Conservation (phyloP, 305 asterid species). For the Solanum chacoense region DNA sequence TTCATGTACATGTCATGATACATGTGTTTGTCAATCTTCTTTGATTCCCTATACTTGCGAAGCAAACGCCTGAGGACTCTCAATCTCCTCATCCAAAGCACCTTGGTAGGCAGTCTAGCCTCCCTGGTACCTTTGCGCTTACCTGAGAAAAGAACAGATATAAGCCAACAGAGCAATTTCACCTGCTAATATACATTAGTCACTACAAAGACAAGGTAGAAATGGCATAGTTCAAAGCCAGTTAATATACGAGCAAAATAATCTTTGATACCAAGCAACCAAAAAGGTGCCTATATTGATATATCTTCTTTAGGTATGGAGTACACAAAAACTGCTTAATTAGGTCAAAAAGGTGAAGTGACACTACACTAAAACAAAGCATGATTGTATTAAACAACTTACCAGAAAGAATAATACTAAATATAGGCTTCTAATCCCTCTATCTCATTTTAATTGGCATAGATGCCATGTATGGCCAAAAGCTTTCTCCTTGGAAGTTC, state of each 20-base stretch:
- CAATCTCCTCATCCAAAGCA: conserved; percentile 95
- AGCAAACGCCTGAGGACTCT: conserved; percentile 84
- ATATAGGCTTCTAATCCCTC: not conserved
- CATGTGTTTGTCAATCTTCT: conserved; percentile 94
- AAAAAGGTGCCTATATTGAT: not conserved
- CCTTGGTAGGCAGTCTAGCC: conserved; percentile 83
- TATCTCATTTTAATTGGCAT: not conserved
- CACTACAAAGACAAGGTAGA: not conserved
- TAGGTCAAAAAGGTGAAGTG: not conserved
- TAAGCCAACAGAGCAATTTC: not conserved
- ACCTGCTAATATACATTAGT: not conserved
- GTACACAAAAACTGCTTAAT: not conserved
- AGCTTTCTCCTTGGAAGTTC: not conserved
- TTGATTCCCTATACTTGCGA: conserved; percentile 79
- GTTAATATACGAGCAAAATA: not conserved
- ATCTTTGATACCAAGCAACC: not conserved
- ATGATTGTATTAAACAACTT: not conserved
- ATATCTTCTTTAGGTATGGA: not conserved
- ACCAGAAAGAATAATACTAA: not conserved
- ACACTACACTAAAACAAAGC: not conserved
- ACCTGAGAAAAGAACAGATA: conserved; percentile 27
- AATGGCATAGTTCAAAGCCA: not conserved
- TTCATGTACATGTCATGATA: conserved; percentile 95
- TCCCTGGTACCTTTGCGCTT: conserved; percentile 94
- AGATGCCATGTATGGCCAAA: not conserved